phyloP scores from a whole-genome alignment of 495 filamentous ascomycete genomes.

The Hypoxylon lienhwacheense region DNA sequence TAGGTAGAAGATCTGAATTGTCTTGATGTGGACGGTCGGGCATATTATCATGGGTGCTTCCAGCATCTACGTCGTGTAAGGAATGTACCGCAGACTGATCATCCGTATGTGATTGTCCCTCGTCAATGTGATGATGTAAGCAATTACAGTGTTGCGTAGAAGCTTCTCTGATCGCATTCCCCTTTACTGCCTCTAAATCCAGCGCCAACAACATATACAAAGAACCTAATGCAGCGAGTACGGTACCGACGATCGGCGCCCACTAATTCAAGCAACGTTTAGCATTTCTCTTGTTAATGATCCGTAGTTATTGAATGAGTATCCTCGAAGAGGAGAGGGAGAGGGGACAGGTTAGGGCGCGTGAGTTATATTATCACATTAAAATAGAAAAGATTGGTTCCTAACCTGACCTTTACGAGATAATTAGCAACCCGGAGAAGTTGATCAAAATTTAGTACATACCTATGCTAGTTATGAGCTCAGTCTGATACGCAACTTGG shows the following conservation, averaged over 20 bases:
- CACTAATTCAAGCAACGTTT: conserved; percentile 50
- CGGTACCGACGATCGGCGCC: conserved; percentile 58
- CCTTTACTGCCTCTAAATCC: conserved; percentile 38
- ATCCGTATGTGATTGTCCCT: background rate
- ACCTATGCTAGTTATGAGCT: conserved; percentile 59
- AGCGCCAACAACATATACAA: conserved; percentile 50
- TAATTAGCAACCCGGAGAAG: conserved; percentile 16
- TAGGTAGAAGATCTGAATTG: background rate
- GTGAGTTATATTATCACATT: too few relatives aligned
- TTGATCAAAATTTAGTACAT: conserved; percentile 14
- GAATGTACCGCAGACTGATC: background rate
- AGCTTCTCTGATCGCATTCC: conserved; percentile 3
- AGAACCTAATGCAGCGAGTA: conserved; percentile 56
- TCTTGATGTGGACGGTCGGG: background rate
- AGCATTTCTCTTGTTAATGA: background rate
- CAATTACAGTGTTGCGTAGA: conserved; percentile 31
- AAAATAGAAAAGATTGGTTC: background rate
- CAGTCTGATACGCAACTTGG: conserved; percentile 55
- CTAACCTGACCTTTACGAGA: conserved; percentile 23
- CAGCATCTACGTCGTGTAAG: background rate
- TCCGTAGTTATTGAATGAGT: background rate
- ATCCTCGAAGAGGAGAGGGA: background rate
- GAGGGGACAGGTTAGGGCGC: background rate
- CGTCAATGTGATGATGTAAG: conserved; percentile 30
- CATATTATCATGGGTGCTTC: background rate